Evolutionary conservation across 805 yeast genomes (phyloP), one percentile per base, ranked within the genome.

Genomic region (Ascoidea rubescens): DNA sequence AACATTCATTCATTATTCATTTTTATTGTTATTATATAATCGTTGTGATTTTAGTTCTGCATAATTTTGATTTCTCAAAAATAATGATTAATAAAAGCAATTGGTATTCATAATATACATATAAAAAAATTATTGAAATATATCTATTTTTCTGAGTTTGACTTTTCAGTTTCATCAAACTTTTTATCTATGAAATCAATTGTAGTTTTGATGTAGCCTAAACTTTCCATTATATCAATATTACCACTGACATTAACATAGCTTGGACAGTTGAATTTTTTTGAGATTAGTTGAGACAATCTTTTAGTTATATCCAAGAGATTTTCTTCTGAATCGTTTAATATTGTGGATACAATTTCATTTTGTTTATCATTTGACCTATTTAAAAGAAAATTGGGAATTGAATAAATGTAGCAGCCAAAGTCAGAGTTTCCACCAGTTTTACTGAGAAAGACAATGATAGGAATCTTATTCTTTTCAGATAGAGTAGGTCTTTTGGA

Each of bases 391-490:
- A 21, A 21, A 42, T 67, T 67, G 28, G 66, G 62, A 2, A 75
- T 67, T 0, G 76, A 65, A 55, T 74, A 75, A 2, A 73, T 68
- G 52, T 69, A 75, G 32, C 71, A 65, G 1, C 78, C 78, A n/a
- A 75, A 56, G 7, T 55, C 46, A 1, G 63, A 55, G 44, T 60
- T 56, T 0, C 65, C 52, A 0, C 72, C 73, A 1, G 56, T 52
- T 48, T 64, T 63, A 47, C 70, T 64, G 12, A 72, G 48, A 52
- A 66, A 69, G 0, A 68, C 45, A 0, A 70, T 59, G n/a, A 73
- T 69, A 1, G 77, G 75, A 1, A 63, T 31, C 52, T 55, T 53
- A 7, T 54, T 49, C 48, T 54, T 49, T 8, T 46, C 16, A 0
- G 30, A 30, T 10, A 28, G n/a, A 1, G 16, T 44, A 31, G 54